Evolutionary conservation across 2,329 filamentous ascomycete species (phyloP).

Genomic region (Xylariaceae sp.): DNA sequence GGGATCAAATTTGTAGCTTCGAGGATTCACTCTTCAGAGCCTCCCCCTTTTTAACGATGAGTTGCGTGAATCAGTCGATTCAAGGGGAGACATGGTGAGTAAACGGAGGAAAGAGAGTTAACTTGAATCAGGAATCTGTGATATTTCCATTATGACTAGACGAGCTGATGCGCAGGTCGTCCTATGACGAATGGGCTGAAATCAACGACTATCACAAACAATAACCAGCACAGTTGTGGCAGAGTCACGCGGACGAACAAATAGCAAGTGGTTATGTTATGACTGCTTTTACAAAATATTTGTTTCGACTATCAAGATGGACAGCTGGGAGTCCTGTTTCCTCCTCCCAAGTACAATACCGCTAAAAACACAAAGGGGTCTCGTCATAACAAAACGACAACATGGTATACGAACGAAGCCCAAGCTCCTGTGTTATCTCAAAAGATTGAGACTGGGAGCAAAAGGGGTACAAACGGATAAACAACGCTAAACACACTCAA

Average conservation of each 20-base stretch:
- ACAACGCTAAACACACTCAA: slow-evolving; percentile 3
- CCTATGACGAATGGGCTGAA: too few relatives aligned
- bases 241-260: too few relatives aligned
- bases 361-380: not conserved
- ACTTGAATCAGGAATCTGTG: not conserved
- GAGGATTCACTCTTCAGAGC: too few relatives aligned
- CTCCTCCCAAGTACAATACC: too few relatives aligned
- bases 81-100: not conserved
- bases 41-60: not conserved
- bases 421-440: not conserved
- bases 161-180: too few relatives aligned
- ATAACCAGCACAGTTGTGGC: too few relatives aligned
- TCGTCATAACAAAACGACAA: not conserved
- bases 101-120: not conserved
- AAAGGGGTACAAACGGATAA: not conserved
- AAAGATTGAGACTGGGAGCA: not conserved
- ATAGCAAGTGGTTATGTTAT: too few relatives aligned
- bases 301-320: too few relatives aligned
- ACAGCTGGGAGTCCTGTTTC: too few relatives aligned
- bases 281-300: too few relatives aligned
- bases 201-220: too few relatives aligned
- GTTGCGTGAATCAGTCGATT: not conserved
- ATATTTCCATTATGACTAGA: not conserved
- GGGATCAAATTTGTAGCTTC: too few relatives aligned
- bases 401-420: not conserved